These are phyloP conservation scores for Mortierella hygrophila DNA, from an alignment of 192 early-diverging fungal species.

Conservation along the genomic window DNA sequence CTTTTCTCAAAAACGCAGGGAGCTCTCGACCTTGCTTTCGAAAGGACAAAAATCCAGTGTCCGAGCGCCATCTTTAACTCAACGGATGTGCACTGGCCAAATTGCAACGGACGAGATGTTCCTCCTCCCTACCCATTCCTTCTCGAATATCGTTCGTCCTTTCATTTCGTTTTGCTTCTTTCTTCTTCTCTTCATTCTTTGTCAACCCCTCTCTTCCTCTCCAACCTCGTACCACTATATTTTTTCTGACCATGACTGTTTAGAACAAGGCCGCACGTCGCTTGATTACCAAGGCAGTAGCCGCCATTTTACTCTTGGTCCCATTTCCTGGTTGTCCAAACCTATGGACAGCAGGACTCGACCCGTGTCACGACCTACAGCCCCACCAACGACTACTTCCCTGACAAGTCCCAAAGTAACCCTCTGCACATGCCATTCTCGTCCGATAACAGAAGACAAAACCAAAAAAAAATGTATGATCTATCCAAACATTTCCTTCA, in stretches of 20 bases:
- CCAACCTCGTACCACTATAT: neutral
- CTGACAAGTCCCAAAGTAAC: slow-evolving; percentile 57
- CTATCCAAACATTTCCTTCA: neutral
- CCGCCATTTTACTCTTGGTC: slow-evolving; percentile 26
- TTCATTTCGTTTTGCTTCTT: neutral
- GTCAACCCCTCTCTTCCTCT: neutral
- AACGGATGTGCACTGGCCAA: neutral
- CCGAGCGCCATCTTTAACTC: neutral
- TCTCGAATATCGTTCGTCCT: neutral
- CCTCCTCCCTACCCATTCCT: neutral
- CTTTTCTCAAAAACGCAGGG: neutral
- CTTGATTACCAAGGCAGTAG: neutral
- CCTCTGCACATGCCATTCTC: neutral
- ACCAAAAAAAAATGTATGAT: neutral
- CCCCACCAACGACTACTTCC: slow-evolving; percentile 62
- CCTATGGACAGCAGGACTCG: slow-evolving; percentile 41
- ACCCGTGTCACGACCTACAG: slow-evolving; percentile 49
- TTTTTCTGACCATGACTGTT: slow-evolving; percentile 6
- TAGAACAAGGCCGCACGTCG: slow-evolving; percentile 3
- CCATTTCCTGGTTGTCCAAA: slow-evolving; percentile 39
- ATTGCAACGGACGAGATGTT: neutral
- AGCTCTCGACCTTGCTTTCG: neutral
- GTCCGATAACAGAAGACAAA: neutral
- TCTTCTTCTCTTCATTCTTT: neutral
- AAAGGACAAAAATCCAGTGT: neutral